Base-by-base conservation (phyloP, 1,284 basidiomycete species). In the Papiliotrema fonsecae region DNA sequence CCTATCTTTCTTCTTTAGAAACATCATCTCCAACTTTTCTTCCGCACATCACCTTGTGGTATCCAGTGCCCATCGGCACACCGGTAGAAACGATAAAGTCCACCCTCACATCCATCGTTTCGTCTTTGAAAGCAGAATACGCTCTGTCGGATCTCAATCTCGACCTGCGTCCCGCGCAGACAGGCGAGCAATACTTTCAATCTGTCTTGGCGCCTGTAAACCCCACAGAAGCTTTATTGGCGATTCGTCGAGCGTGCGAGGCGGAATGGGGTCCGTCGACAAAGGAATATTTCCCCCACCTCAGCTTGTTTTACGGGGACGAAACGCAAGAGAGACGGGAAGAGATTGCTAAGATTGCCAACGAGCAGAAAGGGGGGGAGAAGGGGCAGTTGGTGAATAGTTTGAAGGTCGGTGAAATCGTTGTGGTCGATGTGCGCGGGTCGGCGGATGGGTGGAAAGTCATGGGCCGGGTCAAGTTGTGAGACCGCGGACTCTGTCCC, bases 221-320 rank as follows among this genome's bases (percentile, higher is more conserved):
- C 14, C 50, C 54, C 2, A 28, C 38, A 0, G 27, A 21, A 6
- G 37, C n/a, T 1, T 52, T 70, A 2, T 43, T 55, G 10, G 47
- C 37, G 2, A 50, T 70, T 4, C 50, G 61, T 16, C 19, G 47
- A 35, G 48, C 34, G 19, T 48, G 47, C 11, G 52, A 58, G 35
- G 44, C 45, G 11, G 36, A 26, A 4, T 54, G 40, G 39, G 49
- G 49, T n/a, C 11, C n/a, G 26, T 19, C 13, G 11, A 32, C 34
- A 35, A 47, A 43, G 13, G 46, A 49, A 13, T 70, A 57, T 51
- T 70, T 66, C 51, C 65, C 68, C 5, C 68, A 70, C 48, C 41
- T 70, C 6, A 61, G 57, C 19, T 48, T 70, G 26, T 49, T 62
- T 6, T 70, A 70, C 39, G 65, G 65, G 19, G 60, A 65, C 36